These are phyloP conservation scores for Phaeolepiota aurea DNA, from an alignment of 768 basidiomycete genomes.

Conservation along the genomic window DNA sequence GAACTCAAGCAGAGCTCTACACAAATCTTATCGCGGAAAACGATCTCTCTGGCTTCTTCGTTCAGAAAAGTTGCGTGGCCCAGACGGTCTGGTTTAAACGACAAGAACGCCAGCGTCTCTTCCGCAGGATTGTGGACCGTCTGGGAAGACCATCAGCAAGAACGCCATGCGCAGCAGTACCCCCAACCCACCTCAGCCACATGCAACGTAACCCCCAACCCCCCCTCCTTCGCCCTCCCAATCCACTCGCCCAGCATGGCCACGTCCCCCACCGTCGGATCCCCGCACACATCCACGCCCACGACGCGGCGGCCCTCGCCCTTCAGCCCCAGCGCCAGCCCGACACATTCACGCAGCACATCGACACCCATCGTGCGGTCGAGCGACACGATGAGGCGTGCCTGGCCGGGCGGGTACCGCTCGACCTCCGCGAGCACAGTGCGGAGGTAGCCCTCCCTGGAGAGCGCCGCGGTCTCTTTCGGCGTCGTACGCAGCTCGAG, in stretches of 20 bases:
- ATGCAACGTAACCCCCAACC: constrained; percentile 70
- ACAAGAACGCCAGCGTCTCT: constrained; percentile 57
- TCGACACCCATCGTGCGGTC: constrained; percentile 57
- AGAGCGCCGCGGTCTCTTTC: constrained; percentile 48
- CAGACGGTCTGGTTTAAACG: constrained; percentile 56
- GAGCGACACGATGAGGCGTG: constrained; percentile 65
- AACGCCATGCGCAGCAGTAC: neutral
- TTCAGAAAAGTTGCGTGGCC: constrained; percentile 80
- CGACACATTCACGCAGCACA: constrained; percentile 47
- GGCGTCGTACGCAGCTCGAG: constrained; percentile 85
- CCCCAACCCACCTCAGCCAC: constrained; percentile 67
- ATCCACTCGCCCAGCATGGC: constrained; percentile 42
- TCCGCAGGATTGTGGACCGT: constrained; percentile 35
- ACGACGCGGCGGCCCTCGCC: constrained; percentile 54
- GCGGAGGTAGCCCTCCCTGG: constrained; percentile 49
- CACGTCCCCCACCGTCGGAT: constrained; percentile 59
- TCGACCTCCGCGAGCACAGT: constrained; percentile 61
- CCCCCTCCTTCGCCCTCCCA: constrained; percentile 43
- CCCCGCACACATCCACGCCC: constrained; percentile 76
- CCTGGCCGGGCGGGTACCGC: constrained; percentile 37
- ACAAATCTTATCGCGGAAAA: constrained; percentile 43
- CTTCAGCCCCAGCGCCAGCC: constrained; percentile 46
- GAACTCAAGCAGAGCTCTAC: constrained; percentile 81
- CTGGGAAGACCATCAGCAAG: constrained; percentile 23
- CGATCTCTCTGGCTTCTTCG: constrained; percentile 46